These are phyloP conservation scores for Phellopilus nigrolimitatus DNA, from an alignment of 1,284 basidiomycete genomes.

Conservation along the genomic window DNA sequence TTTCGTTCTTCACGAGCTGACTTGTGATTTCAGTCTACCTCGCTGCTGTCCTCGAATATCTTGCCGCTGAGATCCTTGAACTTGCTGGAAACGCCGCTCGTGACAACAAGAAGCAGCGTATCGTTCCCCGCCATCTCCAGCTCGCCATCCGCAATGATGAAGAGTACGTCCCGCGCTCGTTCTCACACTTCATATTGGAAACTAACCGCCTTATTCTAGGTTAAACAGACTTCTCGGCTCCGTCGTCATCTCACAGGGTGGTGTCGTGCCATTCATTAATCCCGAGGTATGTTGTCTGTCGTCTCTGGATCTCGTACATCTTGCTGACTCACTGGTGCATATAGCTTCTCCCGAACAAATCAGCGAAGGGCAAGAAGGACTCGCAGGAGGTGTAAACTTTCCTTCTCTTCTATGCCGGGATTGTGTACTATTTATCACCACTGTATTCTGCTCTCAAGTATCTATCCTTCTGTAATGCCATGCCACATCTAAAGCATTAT, in stretches of 20 bases:
- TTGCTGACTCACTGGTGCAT: slow-evolving; percentile 31
- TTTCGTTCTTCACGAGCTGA: slow-evolving; percentile 3
- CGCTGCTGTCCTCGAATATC: slow-evolving; percentile 68
- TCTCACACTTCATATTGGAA: slow-evolving; percentile 18
- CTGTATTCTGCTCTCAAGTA: slow-evolving; percentile 6
- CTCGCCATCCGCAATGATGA: slow-evolving; percentile 88
- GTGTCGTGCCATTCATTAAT: slow-evolving; percentile 70
- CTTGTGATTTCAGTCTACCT: slow-evolving; percentile 54
- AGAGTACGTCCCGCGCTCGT: slow-evolving; percentile 47
- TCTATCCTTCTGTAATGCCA: slow-evolving; percentile 9
- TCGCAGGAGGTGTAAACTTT: slow-evolving; percentile 22
- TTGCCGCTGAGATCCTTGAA: slow-evolving; percentile 74
- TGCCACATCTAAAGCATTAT: slow-evolving; percentile 1
- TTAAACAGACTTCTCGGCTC: slow-evolving; percentile 72
- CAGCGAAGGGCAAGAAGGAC: slow-evolving; percentile 23
- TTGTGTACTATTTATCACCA: slow-evolving; percentile 8
- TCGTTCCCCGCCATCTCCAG: slow-evolving; percentile 86
- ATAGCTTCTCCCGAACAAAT: slow-evolving; percentile 55
- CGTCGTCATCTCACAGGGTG: slow-evolving; percentile 85
- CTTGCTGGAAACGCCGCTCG: slow-evolving; percentile 68
- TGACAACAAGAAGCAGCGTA: slow-evolving; percentile 82
- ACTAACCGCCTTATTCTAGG: slow-evolving; percentile 33
- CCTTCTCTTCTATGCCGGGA: slow-evolving; percentile 21
- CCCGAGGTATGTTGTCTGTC: slow-evolving; percentile 32
- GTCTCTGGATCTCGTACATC: neutral